A percentile compares a stretch with the other conserved stretches of the same genome.
Conservation (phyloP, 176 grass and related monocot species). For the Avena insularis region DNA sequence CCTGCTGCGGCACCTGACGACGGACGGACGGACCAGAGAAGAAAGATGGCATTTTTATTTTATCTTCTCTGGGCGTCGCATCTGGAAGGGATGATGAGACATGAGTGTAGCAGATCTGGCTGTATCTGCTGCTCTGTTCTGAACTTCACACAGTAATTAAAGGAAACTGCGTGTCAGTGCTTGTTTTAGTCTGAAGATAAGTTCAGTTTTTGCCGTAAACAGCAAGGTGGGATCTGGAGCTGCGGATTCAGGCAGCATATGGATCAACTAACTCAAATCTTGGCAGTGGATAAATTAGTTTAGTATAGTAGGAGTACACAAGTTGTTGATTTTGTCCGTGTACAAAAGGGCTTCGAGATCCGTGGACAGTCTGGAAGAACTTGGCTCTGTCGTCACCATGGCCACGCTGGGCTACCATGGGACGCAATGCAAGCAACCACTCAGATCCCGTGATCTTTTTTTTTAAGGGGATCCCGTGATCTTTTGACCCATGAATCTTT, state of each 20-base stretch:
- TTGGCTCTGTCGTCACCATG: background rate
- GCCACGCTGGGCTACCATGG: background rate
- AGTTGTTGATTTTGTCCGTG: background rate
- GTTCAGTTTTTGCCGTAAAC: background rate
- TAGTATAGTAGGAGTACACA: background rate
- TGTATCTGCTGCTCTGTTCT: too few relatives aligned
- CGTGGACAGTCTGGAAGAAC: background rate
- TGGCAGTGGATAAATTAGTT: background rate
- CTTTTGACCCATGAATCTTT: too few relatives aligned
- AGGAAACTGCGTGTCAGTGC: too few relatives aligned
- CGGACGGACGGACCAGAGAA: background rate
- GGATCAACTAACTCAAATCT: background rate
- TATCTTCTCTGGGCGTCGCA: background rate
- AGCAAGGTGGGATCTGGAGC: background rate
- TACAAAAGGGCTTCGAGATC: background rate
- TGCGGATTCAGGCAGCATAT: background rate
- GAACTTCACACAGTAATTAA: too few relatives aligned
- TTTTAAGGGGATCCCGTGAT: too few relatives aligned
- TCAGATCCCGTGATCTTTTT: too few relatives aligned
- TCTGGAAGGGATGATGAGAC: background rate
- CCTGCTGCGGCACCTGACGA: background rate
- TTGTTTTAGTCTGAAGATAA: conserved; percentile 1
- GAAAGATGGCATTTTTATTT: too few relatives aligned
- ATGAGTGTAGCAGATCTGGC: too few relatives aligned
- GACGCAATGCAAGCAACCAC: background rate